phyloP scores from a whole-genome alignment of 495 filamentous ascomycete species.

The Parathielavia hyrcaniae region DNA sequence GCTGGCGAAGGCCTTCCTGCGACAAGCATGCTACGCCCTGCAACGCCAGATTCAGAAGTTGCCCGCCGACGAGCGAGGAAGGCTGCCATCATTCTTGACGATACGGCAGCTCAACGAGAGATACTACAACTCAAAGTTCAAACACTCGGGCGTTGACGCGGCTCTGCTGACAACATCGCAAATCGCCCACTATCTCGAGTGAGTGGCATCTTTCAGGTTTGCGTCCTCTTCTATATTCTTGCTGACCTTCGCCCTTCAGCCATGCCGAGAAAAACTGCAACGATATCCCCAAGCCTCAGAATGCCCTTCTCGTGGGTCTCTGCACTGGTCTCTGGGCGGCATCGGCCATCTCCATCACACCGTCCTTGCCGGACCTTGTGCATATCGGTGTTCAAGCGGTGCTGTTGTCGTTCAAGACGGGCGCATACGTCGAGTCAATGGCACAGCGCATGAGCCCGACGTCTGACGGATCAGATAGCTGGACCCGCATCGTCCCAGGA shows the following conservation, averaged over 20 bases:
- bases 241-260: constrained; percentile 31
- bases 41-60: constrained; percentile 58
- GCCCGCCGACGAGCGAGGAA: constrained; percentile 51
- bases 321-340: constrained; percentile 71
- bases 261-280: constrained; percentile 43
- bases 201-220: constrained; percentile 32
- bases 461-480: constrained; percentile 46
- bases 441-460: constrained; percentile 47
- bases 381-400: constrained; percentile 63
- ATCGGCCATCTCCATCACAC: constrained; percentile 61
- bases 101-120: constrained; percentile 64
- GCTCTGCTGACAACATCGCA: constrained; percentile 65
- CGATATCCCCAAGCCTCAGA: constrained; percentile 37
- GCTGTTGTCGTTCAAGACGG: constrained; percentile 65
- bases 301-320: constrained; percentile 54
- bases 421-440: constrained; percentile 51
- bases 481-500: constrained; percentile 51
- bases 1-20: constrained; percentile 59
- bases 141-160: constrained; percentile 58
- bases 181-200: constrained; percentile 71
- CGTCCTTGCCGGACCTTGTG: constrained; percentile 61
- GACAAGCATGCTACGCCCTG: constrained; percentile 55
- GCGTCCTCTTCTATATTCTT: constrained; percentile 1
- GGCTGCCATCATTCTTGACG: constrained; percentile 62
- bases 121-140: constrained; percentile 52